These are phyloP conservation scores for Botryotinia narcissicola DNA, from an alignment of 2,329 filamentous ascomycete genomes.

Conservation along the genomic window DNA sequence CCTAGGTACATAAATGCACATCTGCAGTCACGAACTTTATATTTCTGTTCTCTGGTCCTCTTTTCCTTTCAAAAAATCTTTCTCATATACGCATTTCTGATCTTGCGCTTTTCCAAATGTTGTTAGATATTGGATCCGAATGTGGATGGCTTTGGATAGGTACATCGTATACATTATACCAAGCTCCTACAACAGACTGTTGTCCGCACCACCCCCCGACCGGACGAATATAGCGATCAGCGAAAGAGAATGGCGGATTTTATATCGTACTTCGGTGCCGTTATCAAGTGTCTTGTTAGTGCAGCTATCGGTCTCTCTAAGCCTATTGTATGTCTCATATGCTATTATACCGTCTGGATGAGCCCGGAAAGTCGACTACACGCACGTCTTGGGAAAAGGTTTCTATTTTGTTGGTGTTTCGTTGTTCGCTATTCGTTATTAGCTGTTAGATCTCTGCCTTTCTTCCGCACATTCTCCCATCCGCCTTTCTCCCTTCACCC, in stretches of 20 bases:
- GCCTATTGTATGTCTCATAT: conserved; percentile 1
- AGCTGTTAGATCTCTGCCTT: background rate
- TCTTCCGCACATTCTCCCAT: background rate
- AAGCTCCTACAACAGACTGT: conserved; percentile 3
- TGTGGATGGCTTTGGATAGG: background rate
- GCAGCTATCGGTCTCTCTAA: background rate
- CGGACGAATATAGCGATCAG: conserved; percentile 1
- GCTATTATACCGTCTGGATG: background rate
- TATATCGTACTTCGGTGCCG: background rate
- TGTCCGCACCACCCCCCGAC: conserved; percentile 5
- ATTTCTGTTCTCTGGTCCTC: background rate
- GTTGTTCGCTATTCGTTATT: background rate
- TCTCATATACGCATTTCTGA: background rate
- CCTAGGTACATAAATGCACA: background rate
- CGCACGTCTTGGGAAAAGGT: background rate
- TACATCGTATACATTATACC: background rate
- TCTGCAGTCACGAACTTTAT: background rate
- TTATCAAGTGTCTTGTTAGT: conserved; percentile 2
- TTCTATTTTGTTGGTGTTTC: background rate
- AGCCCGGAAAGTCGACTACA: background rate
- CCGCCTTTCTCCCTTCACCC: background rate
- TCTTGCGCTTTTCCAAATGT: background rate
- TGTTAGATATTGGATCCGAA: background rate
- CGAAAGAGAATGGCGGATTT: background rate
- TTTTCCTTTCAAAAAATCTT: background rate